Evolutionary conservation across 495 filamentous ascomycete species (phyloP).

Genomic region (Polyplosphaeria fusca): DNA sequence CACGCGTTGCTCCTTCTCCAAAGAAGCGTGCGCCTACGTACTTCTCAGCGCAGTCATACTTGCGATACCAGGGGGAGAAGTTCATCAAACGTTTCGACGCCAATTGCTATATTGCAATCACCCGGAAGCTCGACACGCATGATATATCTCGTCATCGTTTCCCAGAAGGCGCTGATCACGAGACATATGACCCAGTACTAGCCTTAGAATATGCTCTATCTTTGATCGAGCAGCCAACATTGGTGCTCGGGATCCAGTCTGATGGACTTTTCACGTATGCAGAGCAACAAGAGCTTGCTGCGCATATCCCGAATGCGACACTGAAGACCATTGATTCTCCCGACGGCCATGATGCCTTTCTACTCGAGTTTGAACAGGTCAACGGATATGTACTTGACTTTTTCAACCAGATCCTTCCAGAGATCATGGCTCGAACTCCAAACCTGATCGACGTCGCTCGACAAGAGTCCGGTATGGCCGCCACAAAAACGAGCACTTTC

Average conservation of each 20-base stretch:
- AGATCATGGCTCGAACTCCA: constrained; percentile 71
- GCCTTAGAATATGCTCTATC: constrained; percentile 71
- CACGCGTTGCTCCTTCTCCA: constrained; percentile 27
- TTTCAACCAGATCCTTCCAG: constrained; percentile 73
- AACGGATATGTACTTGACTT: constrained; percentile 84
- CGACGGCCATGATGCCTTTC: constrained; percentile 94
- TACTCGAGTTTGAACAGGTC: constrained; percentile 95
- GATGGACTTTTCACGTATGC: constrained; percentile 96
- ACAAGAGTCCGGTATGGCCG: constrained; percentile 41
- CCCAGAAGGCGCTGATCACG: constrained; percentile 21
- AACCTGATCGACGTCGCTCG: constrained; percentile 46
- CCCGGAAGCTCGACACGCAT: constrained; percentile 97
- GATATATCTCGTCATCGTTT: constrained; percentile 76
- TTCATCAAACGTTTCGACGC: constrained; percentile 96
- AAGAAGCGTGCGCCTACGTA: constrained; percentile 68
- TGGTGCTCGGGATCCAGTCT: constrained; percentile 89
- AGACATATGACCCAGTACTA: constrained; percentile 16
- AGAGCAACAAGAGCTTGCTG: constrained; percentile 88
- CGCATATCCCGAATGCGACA: constrained; percentile 71
- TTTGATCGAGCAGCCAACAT: constrained; percentile 77
- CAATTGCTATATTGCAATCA: constrained; percentile 99
- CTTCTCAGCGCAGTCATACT: constrained; percentile 95
- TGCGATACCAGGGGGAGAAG: constrained; percentile 95
- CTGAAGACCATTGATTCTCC: constrained; percentile 85
- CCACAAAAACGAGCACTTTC: constrained; percentile 78